Base-by-base conservation (phyloP, 192 early-diverging fungal genomes). In the Thoreauomyces humboldtii region DNA sequence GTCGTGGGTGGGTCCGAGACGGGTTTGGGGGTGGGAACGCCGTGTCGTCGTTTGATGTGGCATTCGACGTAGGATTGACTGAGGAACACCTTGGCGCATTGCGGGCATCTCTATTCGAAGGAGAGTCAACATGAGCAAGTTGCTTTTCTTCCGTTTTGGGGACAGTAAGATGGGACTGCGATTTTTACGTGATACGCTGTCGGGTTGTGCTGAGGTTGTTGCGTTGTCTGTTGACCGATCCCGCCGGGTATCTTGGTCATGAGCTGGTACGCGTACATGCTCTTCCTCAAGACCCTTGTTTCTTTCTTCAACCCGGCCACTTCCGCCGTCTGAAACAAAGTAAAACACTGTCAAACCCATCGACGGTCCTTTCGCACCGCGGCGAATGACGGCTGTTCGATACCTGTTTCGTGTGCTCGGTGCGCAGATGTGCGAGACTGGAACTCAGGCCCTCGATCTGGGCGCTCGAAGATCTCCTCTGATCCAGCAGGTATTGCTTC, bases 231-330 rank as follows among this genome's bases (percentile, higher is more conserved):
- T 28, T 46, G 57, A 7, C 47, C 65, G 29, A 42, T 14, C 25
- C 25, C 52, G 11, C 67, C 73, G 12, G 81, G 72, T 24, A 76
- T 55, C 43, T 82, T 79, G 24, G 74, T 64, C 79, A 81, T 77
- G 17, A 84, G 48, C 63, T 84, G 77, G 43, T 80, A 84, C 7
- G 80, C 78, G 47, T 74, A 80, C 9, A 80, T 25, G 22, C 71
- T 60, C 41, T 84, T 84, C 35, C 76, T 66, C 3, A 82, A 55
- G n/a, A 66, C 55, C 24, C 77, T 53, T 22, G 69, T 68, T 42
- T 84, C 77, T 47, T 81, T 81, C 57, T 73, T 67, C 14, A 72
- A 21, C 9, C 42, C 63, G 4, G 59, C 54, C 11, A 76, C 15
- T 29, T 80, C 72, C 32, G 38, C 33, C 1, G 3, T 31, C 74